phyloP scores from a whole-genome alignment of 768 basidiomycete genomes.

The Tylopilus sp. region DNA sequence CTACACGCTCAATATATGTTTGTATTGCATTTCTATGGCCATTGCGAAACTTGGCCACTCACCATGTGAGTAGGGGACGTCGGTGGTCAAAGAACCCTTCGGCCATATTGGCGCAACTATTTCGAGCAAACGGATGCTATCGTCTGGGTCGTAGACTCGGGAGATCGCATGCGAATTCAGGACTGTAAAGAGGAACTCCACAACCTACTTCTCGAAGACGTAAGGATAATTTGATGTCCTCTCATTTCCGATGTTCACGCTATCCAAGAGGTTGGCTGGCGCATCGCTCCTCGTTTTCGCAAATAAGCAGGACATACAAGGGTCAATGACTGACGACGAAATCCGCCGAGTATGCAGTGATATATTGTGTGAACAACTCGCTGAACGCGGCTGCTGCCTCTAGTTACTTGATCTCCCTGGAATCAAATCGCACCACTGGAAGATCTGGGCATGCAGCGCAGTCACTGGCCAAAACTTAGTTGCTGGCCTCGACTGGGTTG shows the following conservation, averaged over 20 bases:
- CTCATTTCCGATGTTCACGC: slow-evolving; percentile 18
- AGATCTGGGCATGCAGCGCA: slow-evolving; percentile 88
- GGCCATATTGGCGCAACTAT: slow-evolving; percentile 99
- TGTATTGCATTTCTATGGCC: slow-evolving; percentile 14
- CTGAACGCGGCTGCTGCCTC: slow-evolving; percentile 4
- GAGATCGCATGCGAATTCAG: slow-evolving; percentile 83
- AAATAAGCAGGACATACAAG: slow-evolving; percentile 94
- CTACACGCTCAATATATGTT: slow-evolving; percentile 44
- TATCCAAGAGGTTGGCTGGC: slow-evolving; percentile 79
- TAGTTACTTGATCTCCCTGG: slow-evolving; percentile 78
- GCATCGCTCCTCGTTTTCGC: slow-evolving; percentile 95
- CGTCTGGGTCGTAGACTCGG: slow-evolving; percentile 98
- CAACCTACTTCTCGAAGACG: slow-evolving; percentile 86
- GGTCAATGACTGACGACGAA: slow-evolving; percentile 78
- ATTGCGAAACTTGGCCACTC: slow-evolving; percentile 59
- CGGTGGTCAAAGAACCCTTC: slow-evolving; percentile 91
- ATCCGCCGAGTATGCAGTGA: slow-evolving; percentile 69
- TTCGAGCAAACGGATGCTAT: slow-evolving; percentile 98
- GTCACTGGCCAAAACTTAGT: slow-evolving; percentile 84
- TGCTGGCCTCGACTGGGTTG: slow-evolving; percentile 88
- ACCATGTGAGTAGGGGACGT: slow-evolving; percentile 91
- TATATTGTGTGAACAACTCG: background rate
- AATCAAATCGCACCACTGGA: slow-evolving; percentile 89
- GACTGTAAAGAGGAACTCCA: slow-evolving; percentile 90
- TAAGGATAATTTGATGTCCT: slow-evolving; percentile 38